Percentiles rank a stretch among this genome's conserved stretches.
Conservation (phyloP, 306 rosid species). For the Cucumis melo region DNA sequence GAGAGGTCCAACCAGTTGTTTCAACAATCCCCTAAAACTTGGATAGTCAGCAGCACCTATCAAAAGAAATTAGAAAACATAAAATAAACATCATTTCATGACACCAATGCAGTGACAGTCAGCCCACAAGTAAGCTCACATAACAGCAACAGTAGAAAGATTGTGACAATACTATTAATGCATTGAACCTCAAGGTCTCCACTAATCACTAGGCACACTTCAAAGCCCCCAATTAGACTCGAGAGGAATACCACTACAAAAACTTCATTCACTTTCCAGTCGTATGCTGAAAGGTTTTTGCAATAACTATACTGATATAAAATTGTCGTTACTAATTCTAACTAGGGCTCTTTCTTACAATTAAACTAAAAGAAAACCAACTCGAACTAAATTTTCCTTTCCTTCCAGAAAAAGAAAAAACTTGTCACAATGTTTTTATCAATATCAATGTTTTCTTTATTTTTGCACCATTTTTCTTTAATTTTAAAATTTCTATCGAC, state of each 20-base stretch:
- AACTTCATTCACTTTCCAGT: not conserved
- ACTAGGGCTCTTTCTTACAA: not conserved
- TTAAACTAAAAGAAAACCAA: not conserved
- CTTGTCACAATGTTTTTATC: not conserved
- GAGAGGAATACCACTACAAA: not conserved
- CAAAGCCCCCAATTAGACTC: not conserved
- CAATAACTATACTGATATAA: not conserved
- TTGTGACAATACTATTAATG: not conserved
- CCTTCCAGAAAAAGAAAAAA: not conserved
- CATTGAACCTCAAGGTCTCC: not conserved
- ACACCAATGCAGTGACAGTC: not conserved
- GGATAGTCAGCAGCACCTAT: constrained; percentile 93
- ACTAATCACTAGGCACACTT: not conserved
- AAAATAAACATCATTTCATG: constrained; percentile 4
- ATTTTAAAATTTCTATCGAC: not conserved
- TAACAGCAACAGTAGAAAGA: not conserved
- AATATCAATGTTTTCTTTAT: not conserved
- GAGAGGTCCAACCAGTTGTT: constrained; percentile 91
- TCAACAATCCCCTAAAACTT: constrained; percentile 69
- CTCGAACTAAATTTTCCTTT: not conserved
- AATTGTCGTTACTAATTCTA: not conserved
- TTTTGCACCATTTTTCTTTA: not conserved
- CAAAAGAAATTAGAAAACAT: constrained; percentile 7
- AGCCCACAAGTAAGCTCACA: not conserved
- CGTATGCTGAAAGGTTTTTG: not conserved